Base-by-base conservation (phyloP, 164 flowering plant species). In the Magnolia sinica region DNA sequence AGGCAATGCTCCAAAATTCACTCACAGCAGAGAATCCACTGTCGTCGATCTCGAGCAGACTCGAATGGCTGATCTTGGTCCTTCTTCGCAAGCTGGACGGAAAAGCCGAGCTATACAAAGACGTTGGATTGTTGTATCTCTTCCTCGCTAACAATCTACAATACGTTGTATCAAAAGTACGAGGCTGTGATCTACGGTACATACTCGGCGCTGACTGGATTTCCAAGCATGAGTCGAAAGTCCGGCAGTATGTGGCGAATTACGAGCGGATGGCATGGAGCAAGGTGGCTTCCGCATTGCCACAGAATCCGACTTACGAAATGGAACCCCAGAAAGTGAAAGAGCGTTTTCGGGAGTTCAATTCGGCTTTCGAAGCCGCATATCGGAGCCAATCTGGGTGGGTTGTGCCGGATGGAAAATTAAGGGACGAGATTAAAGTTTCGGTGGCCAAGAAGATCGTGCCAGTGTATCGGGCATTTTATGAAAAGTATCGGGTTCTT, bases 61-160 rank as follows among this genome's bases (percentile, higher is more conserved):
- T 89, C 5, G 88, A 91, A 3, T 88, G 94, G 94, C 78, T 92
- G 8, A 77, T 90, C 10, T 86, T 87, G 7, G 85, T 84, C 13
- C 90, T 92, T 18, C 87, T 90, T 31, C 87, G 92, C 82, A 92
- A 87, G 72, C 86, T 92, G 51, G 94, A 92, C 81, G 78, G 82
- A 64, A 90, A 85, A 72, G 85, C 92, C 1, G 81, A 85, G 68
- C 87, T 67, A 1, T 87, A 87, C 92, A 86, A 81, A 45, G 91
- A 89, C 77, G 85, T 77, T 0, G 78, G 91, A 0, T n/a, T 85
- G 1, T 79, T 91, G 0, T 88, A 90, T 49, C 87, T 92, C 20
- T 92, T 92, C 86, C 76, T 90, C 8, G 84, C 87, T 0, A 92
- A 90, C 88, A 92, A 92, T 79, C 91, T 89, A 23, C 81, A 84